Percentiles rank a stretch among this genome's conserved stretches.
phyloP scores from a whole-genome alignment of 768 basidiomycete species.

The Lactarius akahatsu region DNA sequence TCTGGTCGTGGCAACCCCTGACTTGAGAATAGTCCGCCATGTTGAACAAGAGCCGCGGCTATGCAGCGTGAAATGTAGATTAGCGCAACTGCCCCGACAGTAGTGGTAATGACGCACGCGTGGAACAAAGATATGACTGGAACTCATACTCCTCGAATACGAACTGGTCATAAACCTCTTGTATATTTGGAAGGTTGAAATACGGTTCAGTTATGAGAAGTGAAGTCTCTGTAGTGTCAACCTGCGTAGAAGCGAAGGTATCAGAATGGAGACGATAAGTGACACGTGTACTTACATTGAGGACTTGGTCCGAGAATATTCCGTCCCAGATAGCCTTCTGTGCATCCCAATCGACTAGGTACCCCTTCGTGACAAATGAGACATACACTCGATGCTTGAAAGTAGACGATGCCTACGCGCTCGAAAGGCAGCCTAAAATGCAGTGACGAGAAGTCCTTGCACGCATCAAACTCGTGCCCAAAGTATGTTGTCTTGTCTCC shows the following conservation, averaged over 20 bases:
- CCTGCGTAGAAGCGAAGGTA: slow-evolving; percentile 41
- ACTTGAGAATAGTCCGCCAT: slow-evolving; percentile 65
- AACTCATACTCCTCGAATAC: slow-evolving; percentile 98
- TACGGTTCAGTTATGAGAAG: slow-evolving; percentile 92
- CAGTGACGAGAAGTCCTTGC: slow-evolving; percentile 77
- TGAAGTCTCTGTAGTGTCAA: slow-evolving; percentile 69
- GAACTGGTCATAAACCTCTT: slow-evolving; percentile 92
- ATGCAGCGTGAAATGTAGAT: slow-evolving; percentile 5
- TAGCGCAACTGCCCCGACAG: slow-evolving; percentile 29
- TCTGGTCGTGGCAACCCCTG: slow-evolving; percentile 57
- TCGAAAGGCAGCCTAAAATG: slow-evolving; percentile 86
- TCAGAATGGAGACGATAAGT: slow-evolving; percentile 25
- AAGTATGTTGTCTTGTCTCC: slow-evolving; percentile 80
- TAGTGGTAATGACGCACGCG: slow-evolving; percentile 56
- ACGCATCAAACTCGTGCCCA: slow-evolving; percentile 78
- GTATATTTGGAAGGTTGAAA: slow-evolving; percentile 89
- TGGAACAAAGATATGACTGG: slow-evolving; percentile 71
- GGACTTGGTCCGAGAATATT: slow-evolving; percentile 69
- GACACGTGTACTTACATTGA: slow-evolving; percentile 50
- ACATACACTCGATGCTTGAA: slow-evolving; percentile 26
- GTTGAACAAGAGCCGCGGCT: slow-evolving; percentile 81
- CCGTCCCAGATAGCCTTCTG: slow-evolving; percentile 95
- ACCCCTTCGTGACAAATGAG: slow-evolving; percentile 59
- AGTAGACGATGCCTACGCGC: slow-evolving; percentile 52
- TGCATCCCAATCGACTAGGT: slow-evolving; percentile 92